Percentiles rank a stretch among this genome's conserved stretches.
Evolutionary conservation across 2,329 filamentous ascomycete genomes (phyloP).

Genomic region (Cladophialophora chaetospira): DNA sequence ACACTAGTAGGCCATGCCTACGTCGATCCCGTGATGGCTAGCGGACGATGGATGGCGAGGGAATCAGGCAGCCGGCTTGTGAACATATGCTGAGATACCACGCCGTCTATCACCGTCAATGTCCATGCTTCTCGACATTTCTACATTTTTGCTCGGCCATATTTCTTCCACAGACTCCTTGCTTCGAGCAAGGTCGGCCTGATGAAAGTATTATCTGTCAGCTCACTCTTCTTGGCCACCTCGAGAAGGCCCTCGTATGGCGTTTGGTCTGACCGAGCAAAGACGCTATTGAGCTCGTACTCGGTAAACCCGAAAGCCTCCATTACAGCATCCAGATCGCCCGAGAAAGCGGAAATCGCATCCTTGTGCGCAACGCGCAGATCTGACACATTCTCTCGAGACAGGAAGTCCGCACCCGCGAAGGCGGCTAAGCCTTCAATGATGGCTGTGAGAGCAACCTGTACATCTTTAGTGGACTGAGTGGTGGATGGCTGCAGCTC

Average conservation of each 20-base stretch:
- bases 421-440: slow-evolving; percentile 22
- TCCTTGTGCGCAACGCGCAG: slow-evolving; percentile 23
- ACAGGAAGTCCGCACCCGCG: slow-evolving; percentile 17
- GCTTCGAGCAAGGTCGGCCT: slow-evolving; percentile 28
- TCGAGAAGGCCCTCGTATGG: slow-evolving; percentile 32
- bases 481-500: not conserved
- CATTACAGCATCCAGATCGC: slow-evolving; percentile 24
- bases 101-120: not conserved
- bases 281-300: slow-evolving; percentile 33
- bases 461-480: not conserved
- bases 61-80: slow-evolving; percentile 16
- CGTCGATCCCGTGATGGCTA: slow-evolving; percentile 24
- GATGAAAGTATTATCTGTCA: slow-evolving; percentile 30
- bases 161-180: slow-evolving; percentile 30
- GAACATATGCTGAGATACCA: slow-evolving; percentile 27
- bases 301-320: slow-evolving; percentile 33
- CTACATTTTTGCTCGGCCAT: slow-evolving; percentile 22
- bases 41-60: slow-evolving; percentile 22
- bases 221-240: slow-evolving; percentile 31
- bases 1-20: slow-evolving; percentile 22
- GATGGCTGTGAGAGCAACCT: slow-evolving; percentile 30
- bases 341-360: slow-evolving; percentile 25
- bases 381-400: slow-evolving; percentile 3
- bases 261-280: slow-evolving; percentile 27
- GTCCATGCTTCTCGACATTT: not conserved